These are phyloP conservation scores for Kurtzmaniella quercitrusa DNA, from an alignment of 1,139 yeast species.

Conservation along the genomic window DNA sequence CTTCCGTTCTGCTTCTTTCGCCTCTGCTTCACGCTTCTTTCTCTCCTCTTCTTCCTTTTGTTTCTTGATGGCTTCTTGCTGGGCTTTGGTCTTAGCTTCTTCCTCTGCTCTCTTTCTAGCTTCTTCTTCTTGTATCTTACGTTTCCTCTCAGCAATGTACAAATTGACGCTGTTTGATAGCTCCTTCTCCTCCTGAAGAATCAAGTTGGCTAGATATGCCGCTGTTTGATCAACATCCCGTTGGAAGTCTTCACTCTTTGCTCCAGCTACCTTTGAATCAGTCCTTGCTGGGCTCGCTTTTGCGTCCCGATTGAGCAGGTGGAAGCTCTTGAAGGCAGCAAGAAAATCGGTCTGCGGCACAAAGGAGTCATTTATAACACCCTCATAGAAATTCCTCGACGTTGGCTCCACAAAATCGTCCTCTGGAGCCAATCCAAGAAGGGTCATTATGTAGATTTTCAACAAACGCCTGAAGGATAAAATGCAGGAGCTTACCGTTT, in stretches of 20 bases:
- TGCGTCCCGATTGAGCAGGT: neutral
- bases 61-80: slow-evolving; percentile 6
- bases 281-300: neutral
- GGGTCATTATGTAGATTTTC: neutral
- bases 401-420: slow-evolving; percentile 1
- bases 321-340: neutral
- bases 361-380: neutral
- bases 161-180: neutral
- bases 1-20: slow-evolving; percentile 6
- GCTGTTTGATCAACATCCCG: neutral
- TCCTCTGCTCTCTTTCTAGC: slow-evolving; percentile 11
- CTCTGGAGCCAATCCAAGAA: slow-evolving; percentile 3
- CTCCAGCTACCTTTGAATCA: neutral
- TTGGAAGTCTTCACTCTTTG: neutral
- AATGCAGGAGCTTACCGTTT: neutral
- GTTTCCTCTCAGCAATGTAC: neutral
- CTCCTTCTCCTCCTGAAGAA: slow-evolving; percentile 11
- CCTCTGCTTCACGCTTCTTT: slow-evolving; percentile 7
- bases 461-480: neutral
- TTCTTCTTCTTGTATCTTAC: slow-evolving; percentile 7
- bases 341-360: neutral
- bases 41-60: slow-evolving; percentile 13
- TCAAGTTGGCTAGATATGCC: neutral
- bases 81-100: slow-evolving; percentile 6
- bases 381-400: neutral